A percentile compares a stretch with the other conserved stretches of the same genome.
Conservation (phyloP, 306 rosid genomes). For the Sechiopsis laciniata region DNA sequence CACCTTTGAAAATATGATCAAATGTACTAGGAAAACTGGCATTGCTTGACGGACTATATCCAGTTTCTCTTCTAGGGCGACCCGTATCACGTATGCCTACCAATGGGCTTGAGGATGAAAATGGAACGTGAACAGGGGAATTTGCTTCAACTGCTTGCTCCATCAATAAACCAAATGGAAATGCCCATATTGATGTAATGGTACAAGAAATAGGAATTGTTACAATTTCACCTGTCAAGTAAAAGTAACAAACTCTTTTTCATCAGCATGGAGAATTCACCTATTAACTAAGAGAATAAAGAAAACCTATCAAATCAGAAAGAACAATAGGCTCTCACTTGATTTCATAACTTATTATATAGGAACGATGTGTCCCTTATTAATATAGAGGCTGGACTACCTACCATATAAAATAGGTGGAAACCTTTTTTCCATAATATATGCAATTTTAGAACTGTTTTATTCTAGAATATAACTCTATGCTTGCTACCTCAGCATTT, state of each 20-base stretch:
- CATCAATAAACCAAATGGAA: conserved; percentile 84
- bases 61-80: conserved; percentile 40
- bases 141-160: conserved; percentile 64
- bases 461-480: conserved; percentile 10
- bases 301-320: background rate
- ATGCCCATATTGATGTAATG: conserved; percentile 74
- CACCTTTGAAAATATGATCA: conserved; percentile 52
- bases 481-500: conserved; percentile 13
- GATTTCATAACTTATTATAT: conserved; percentile 1
- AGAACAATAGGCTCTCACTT: background rate
- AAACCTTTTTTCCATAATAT: background rate
- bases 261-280: conserved; percentile 1
- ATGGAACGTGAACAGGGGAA: conserved; percentile 39
- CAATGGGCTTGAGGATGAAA: conserved; percentile 61
- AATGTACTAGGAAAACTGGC: conserved; percentile 28
- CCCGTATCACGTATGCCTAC: conserved; percentile 40
- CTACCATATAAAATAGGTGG: background rate
- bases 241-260: conserved; percentile 22
- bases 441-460: conserved; percentile 5
- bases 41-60: conserved; percentile 35
- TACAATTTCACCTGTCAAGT: conserved; percentile 67
- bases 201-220: conserved; percentile 55
- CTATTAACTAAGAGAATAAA: background rate
- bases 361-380: background rate
- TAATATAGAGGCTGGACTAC: conserved; percentile 2